A percentile compares a stretch with the other conserved stretches of the same genome.
phyloP scores from a whole-genome alignment of 2,329 filamentous ascomycete species.

The Aureobasidium sp. region DNA sequence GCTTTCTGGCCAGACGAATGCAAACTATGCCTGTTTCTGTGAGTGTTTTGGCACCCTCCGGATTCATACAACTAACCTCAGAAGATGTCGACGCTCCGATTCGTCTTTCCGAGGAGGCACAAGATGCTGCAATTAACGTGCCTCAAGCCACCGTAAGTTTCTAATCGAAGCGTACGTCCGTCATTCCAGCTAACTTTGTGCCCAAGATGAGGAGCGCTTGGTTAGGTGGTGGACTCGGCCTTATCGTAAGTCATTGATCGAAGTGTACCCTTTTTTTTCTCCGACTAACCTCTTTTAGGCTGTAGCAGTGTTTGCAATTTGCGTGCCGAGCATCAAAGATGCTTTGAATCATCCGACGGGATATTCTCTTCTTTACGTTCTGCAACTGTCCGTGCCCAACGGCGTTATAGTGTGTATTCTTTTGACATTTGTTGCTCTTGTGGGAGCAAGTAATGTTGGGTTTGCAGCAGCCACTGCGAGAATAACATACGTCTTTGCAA shows the following conservation, averaged over 20 bases:
- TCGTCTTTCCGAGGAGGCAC: conserved; percentile 25
- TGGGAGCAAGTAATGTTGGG: neutral
- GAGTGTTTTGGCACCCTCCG: neutral
- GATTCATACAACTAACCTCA: neutral
- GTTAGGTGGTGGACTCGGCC: conserved; percentile 27
- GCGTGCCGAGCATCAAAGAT: conserved; percentile 22
- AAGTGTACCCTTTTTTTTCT: neutral
- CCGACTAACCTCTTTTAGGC: neutral
- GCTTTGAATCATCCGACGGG: conserved; percentile 27
- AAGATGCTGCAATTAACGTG: conserved; percentile 25
- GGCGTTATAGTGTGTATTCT: neutral
- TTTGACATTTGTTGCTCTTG: neutral
- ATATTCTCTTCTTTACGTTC: conserved; percentile 32
- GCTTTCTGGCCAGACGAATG: conserved; percentile 27
- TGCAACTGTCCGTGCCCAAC: conserved; percentile 17
- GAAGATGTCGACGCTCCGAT: conserved; percentile 5
- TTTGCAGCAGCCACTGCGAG: conserved; percentile 18
- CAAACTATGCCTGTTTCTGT: neutral
- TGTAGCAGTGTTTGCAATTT: conserved; percentile 24
- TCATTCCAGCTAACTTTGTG: too few relatives aligned
- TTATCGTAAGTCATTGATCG: neutral
- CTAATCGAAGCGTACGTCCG: neutral
- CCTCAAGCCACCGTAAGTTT: conserved; percentile 19
- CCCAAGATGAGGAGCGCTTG: neutral
- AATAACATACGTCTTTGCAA: conserved; percentile 38